Evolutionary conservation across 768 basidiomycete genomes (phyloP), one percentile per base, ranked within the genome.

Genomic region (Suillus tomentosus): DNA sequence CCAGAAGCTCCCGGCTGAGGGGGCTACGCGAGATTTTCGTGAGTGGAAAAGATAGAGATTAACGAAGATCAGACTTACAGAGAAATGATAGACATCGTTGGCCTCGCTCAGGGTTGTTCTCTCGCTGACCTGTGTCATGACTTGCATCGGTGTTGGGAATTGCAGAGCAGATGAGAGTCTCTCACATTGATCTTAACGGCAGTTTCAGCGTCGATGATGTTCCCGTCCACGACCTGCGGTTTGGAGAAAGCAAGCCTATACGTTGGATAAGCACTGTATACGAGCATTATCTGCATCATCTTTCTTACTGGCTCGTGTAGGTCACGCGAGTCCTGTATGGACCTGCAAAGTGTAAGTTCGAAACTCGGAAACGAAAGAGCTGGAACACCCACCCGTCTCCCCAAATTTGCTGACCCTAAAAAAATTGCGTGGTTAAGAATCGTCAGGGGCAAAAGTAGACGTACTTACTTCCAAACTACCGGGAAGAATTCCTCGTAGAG

Each of bases 391-490:
- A 57, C 39, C 56, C 9, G 39, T 17, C 37, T 56, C 2, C 14
- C 37, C 22, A 13, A 56, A 56, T 56, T 4, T 27, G 37, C 9
- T n/a, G 37, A 40, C 56, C 24, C 56, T 57, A 24, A 27, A 24
- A 2, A 40, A 17, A 17, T 40, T 3, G 15, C 22, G 40, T 40
- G 56, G 56, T 40, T 56, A 27, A 5, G 27, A 17, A 14, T 40
- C 7, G 24, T 57, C 39, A 2, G 5, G 39, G 15, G 24, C 8
- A 37, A 57, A 24, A 24, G 22, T 1, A 24, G n/a, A 15, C 14
- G 22, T 9, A 22, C 55, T 39, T 24, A 56, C 55, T n/a, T 39
- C 55, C 55, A 56, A 39, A 56, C 55, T 39, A 56, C 55, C 2
- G 55, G 55, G 14, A 14, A 56, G 55, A 15, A 24, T 2, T 37